phyloP scores from a whole-genome alignment of 371 early-diverging fungal species.

The Phascolomyces articulosus region DNA sequence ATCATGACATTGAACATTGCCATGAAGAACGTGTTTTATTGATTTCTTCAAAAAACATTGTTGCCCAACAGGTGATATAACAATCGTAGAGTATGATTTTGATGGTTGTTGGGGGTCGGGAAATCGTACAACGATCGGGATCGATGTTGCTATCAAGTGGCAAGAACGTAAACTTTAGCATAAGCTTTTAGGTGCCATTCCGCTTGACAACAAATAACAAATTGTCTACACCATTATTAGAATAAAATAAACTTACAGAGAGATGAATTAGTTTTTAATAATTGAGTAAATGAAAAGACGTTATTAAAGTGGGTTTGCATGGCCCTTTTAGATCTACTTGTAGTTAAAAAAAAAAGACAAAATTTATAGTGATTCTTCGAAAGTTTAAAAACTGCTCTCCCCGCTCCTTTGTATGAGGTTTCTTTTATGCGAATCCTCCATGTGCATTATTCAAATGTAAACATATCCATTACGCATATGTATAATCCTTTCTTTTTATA shows the following conservation, averaged over 20 bases:
- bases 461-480: too few species aligned
- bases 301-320: slow-evolving; percentile 3
- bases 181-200: too few species aligned
- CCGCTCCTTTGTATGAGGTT: neutral
- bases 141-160: too few species aligned
- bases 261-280: neutral
- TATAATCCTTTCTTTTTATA: too few species aligned
- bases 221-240: too few species aligned
- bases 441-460: too few species aligned
- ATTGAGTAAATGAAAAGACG: slow-evolving; percentile 9
- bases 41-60: neutral
- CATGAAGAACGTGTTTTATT: neutral
- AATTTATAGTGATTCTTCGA: too few species aligned
- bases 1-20: slow-evolving; percentile 4
- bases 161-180: too few species aligned
- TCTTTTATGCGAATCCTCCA: neutral
- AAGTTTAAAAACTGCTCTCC: too few species aligned
- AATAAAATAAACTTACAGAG: neutral
- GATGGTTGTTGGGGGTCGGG: slow-evolving; percentile 9
- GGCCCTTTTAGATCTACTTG: neutral
- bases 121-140: slow-evolving; percentile 1
- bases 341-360: too few species aligned
- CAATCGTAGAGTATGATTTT: neutral
- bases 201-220: too few species aligned
- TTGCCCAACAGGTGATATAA: neutral